Conservation (phyloP, 2,329 filamentous ascomycete species). For the Cladosporium sp. region DNA sequence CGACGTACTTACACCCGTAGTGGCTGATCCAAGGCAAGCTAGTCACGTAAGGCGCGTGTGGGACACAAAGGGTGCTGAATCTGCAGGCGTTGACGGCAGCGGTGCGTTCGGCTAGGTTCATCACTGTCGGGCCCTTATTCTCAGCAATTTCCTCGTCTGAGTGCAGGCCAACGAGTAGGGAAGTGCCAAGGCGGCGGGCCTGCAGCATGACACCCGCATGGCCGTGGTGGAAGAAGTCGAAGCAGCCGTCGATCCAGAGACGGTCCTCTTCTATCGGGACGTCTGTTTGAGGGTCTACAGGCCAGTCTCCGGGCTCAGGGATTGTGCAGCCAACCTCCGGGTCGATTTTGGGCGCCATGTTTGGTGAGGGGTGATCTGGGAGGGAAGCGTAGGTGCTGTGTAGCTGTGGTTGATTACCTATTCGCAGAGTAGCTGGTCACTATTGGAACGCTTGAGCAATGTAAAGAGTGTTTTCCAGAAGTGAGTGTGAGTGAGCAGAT, state of each 20-base stretch:
- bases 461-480: background rate
- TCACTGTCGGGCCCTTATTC: conserved; percentile 97
- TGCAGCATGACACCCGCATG: conserved; percentile 97
- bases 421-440: background rate
- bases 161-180: conserved; percentile 88
- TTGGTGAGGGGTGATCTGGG: conserved; percentile 1
- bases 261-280: conserved; percentile 57
- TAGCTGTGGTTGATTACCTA: conserved; percentile 1
- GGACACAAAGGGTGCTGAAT: conserved; percentile 81
- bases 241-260: conserved; percentile 98
- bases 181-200: conserved; percentile 80
- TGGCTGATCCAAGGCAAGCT: conserved; percentile 88
- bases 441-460: background rate
- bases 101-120: conserved; percentile 87
- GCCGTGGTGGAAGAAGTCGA: conserved; percentile 98
- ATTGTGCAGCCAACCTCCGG: conserved; percentile 34
- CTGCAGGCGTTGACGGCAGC: conserved; percentile 90
- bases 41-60: conserved; percentile 89
- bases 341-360: conserved; percentile 22
- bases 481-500: background rate
- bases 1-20: conserved; percentile 91
- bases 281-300: conserved; percentile 58
- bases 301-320: conserved; percentile 53
- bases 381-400: background rate
- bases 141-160: conserved; percentile 91